Conservation (phyloP, 2,329 filamentous ascomycete species). For the Penicillium sp. region DNA sequence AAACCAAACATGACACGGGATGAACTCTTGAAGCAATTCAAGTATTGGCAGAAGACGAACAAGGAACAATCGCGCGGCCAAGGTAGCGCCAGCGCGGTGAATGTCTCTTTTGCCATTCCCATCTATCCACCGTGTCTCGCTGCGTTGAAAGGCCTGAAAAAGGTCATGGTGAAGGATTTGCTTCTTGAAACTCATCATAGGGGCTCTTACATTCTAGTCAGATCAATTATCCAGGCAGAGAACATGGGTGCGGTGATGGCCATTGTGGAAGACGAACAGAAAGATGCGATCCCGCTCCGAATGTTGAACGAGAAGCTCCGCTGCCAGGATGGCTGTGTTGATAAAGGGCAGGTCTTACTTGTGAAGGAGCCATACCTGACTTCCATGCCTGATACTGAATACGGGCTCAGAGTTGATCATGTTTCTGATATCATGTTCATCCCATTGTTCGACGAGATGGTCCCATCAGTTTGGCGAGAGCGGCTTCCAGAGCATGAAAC, state of each 20-base stretch:
- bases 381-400: conserved; percentile 35
- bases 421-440: conserved; percentile 49
- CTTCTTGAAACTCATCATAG: conserved; percentile 39
- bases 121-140: conserved; percentile 10
- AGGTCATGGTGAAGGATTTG: conserved; percentile 32
- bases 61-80: background rate
- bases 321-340: background rate
- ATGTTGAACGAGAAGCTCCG: background rate
- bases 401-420: conserved; percentile 54
- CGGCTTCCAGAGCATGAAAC: background rate
- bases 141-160: conserved; percentile 17
- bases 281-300: conserved; percentile 26
- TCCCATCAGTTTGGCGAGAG: conserved; percentile 41
- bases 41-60: background rate
- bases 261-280: conserved; percentile 42
- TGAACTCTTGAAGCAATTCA: background rate
- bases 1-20: background rate
- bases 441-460: conserved; percentile 31
- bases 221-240: conserved; percentile 27
- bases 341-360: conserved; percentile 36
- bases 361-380: conserved; percentile 57
- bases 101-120: background rate
- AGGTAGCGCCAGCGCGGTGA: background rate
- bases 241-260: conserved; percentile 28
- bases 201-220: conserved; percentile 35